Evolutionary conservation across 352 stramenopile species (phyloP).

Genomic region (Pythium chondricola): DNA sequence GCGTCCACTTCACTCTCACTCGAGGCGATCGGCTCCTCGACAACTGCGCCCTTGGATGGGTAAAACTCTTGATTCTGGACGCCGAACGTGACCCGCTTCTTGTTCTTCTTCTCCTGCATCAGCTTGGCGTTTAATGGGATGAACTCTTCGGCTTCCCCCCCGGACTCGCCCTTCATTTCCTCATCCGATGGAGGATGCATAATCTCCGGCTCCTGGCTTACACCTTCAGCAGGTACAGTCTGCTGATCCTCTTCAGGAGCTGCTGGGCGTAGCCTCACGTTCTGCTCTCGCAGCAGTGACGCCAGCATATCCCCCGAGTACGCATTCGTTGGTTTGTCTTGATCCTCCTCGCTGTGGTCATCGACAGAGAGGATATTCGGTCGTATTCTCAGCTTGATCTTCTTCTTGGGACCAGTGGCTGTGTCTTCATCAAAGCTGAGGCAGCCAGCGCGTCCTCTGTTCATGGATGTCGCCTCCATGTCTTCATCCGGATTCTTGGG

Average conservation of each 20-base stretch:
- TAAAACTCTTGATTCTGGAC: conserved; percentile 19
- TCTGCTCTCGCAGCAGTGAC: conserved; percentile 58
- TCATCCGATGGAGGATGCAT: conserved; percentile 18
- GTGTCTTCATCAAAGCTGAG: conserved; percentile 54
- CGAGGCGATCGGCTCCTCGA: conserved; percentile 29
- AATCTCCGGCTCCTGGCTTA: background rate
- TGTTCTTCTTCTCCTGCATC: conserved; percentile 33
- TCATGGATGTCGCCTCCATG: background rate
- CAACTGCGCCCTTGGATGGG: conserved; percentile 34
- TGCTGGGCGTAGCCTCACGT: conserved; percentile 29
- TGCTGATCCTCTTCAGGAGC: background rate
- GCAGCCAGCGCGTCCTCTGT: conserved; percentile 1
- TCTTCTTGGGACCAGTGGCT: conserved; percentile 11
- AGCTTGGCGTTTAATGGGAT: conserved; percentile 50
- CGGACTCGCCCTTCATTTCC: conserved; percentile 25
- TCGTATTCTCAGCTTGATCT: conserved; percentile 59
- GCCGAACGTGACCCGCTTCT: conserved; percentile 64
- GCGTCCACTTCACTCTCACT: conserved; percentile 27
- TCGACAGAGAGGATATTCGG: conserved; percentile 40
- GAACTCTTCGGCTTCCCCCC: conserved; percentile 43
- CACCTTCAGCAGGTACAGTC: background rate
- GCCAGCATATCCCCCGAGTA: conserved; percentile 63
- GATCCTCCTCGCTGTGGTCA: conserved; percentile 20
- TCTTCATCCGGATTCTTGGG: background rate
- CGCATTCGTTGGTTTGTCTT: conserved; percentile 12